Evolutionary conservation across 2,329 filamentous ascomycete species (phyloP).

Genomic region (Fusarium miscanthi): DNA sequence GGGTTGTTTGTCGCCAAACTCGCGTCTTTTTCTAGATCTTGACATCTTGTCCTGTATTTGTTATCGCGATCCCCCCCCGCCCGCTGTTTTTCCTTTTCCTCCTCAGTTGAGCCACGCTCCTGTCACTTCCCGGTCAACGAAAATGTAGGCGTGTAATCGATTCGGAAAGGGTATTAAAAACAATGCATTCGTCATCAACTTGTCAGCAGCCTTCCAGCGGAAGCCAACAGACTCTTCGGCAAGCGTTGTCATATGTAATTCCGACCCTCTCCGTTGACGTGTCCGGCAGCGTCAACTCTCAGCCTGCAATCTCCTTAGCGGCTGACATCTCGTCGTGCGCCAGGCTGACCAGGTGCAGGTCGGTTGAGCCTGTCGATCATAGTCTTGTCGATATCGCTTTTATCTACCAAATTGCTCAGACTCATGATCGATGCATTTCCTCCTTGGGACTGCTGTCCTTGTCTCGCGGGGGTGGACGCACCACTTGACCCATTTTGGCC

Average conservation of each 20-base stretch:
- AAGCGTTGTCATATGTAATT: conserved; percentile 27
- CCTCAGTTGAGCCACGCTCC: conserved; percentile 27
- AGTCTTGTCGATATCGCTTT: conserved; percentile 64
- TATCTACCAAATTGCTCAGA: conserved; percentile 62
- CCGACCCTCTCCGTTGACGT: conserved; percentile 40
- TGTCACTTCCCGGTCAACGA: conserved; percentile 34
- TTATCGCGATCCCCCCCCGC: conserved; percentile 27
- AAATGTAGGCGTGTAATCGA: conserved; percentile 27
- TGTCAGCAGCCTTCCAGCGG: conserved; percentile 33
- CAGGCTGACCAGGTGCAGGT: conserved; percentile 34
- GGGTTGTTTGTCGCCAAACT: conserved; percentile 50
- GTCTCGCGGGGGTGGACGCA: conserved; percentile 49
- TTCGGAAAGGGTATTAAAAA: conserved; percentile 34
- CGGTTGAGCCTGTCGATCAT: conserved; percentile 66
- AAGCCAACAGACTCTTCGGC: conserved; percentile 28
- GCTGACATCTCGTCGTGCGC: conserved; percentile 34
- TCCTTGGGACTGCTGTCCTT: conserved; percentile 42
- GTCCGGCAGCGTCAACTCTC: conserved; percentile 44
- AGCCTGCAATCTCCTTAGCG: conserved; percentile 29
- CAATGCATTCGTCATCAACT: conserved; percentile 35
- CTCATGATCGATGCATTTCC: conserved; percentile 61
- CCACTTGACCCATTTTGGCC: conserved; percentile 52
- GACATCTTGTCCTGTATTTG: conserved; percentile 40
- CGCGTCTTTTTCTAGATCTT: conserved; percentile 43
- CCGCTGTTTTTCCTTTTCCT: conserved; percentile 16